Evolutionary conservation across 2,329 filamentous ascomycete species (phyloP), one percentile per base, ranked within the genome.

Genomic region (Hypoxylon sp.): DNA sequence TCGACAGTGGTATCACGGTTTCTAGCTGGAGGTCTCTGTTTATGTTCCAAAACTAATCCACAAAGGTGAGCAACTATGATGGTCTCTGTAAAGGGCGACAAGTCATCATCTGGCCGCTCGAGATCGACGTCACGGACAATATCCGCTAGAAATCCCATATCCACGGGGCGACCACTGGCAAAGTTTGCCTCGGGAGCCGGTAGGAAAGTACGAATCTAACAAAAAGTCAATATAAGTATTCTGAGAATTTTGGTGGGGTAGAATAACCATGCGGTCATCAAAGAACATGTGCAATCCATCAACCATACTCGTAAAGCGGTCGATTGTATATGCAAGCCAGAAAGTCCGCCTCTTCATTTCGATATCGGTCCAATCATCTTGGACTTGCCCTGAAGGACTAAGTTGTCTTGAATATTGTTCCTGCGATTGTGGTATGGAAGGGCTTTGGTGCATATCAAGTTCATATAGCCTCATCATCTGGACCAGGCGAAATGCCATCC

Each of bases 291-390:
- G 25, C 9, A 27, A 27, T 27, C 9, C 25, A 27, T 27, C 25
- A n/a, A 27, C 9, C 25, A 27, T 27, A 27, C 25, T 27, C 25
- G 25, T 27, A 17, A 31, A 34, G 13, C 9, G 65, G 53, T 73
- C 71, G 11, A 73, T 44, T 6, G 54, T 60, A 49, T 68, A 73
- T 0, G 40, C 47, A 1, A 44, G 4, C 47, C 47, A 51, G 7
- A 45, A 51, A 3, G 47, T 51, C 12, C 47, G 26, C 11, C 47
- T 45, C 13, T 20, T 44, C 11, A 34, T 27, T 16, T 51, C 34
- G 15, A 6, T 19, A 9, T 34, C 26, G 1, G 17, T 30, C 13
- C 38, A 40, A 26, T 7, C 9, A 16, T 51, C 47, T n/a, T n/a
- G n/a, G n/a, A 13, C 15, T 13, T 3, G 17, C n/a, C 3, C n/a